Evolutionary conservation across 2,329 filamentous ascomycete genomes (phyloP), one percentile per base, ranked within the genome.

Genomic region (Colletotrichum tofieldiae): DNA sequence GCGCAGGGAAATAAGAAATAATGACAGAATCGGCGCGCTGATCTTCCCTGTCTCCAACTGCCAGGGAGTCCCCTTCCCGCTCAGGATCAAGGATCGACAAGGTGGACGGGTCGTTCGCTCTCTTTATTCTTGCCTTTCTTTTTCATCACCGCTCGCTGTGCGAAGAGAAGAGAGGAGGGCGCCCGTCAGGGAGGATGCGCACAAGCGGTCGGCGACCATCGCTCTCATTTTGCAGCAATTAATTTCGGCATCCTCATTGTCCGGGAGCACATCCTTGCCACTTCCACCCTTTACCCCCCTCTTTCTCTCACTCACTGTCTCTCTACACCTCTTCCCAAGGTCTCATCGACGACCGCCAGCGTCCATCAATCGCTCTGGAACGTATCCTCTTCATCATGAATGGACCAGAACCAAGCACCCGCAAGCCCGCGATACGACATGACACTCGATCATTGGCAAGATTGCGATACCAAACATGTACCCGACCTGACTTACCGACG

Each of bases 161-260:
- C 14, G 55, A 58, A 41, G 16, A 45, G n/a, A 47, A 2, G 32
- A 29, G 26, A 35, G 29, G 65, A 66, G 49, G 58, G 52, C 29
- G 47, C 54, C 54, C 56, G 54, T 63, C 59, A 55, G 58, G 59
- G 61, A 51, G 45, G 47, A 64, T 60, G 47, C 55, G 18, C 35
- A 54, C 37, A 32, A 72, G 59, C 65, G 65, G 65, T 72, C 65
- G 61, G 32, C 61, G 56, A 65, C 61, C 66, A 26, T 60, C n/a
- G 29, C 49, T n/a, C 18, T 18, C 37, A 73, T 43, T 49, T 59
- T 65, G 66, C 66, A 74, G 71, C 45, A 67, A 67, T 59, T 59
- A 71, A 73, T 74, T 41, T 74, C 70, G 72, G 72, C 70, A 63
- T 45, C 56, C 47, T 59, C 37, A 45, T 63, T 45, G 65, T 47